Evolutionary conservation across 2,329 filamentous ascomycete species (phyloP), one percentile per base, ranked within the genome.

Genomic region (Aspergillus sp.): DNA sequence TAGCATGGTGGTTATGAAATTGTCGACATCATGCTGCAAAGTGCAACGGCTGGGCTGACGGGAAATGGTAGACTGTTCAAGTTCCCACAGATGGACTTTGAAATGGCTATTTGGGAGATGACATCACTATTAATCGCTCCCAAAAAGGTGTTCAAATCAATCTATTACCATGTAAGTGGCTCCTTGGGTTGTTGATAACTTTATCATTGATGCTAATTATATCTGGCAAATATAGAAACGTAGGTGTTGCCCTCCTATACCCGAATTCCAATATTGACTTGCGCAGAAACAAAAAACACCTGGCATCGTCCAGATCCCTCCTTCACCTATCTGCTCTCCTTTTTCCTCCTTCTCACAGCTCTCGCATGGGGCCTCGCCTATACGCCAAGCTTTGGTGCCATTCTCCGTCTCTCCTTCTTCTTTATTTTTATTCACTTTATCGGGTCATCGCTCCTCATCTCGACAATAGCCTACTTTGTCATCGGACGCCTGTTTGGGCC

Each of bases 21-120:
- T 31, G 9, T 11, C 13, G 9, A 6, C 8, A 5, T 7, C n/a
- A 7, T 7, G 11, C 6, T 6, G 11, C 10, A 11, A 11, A 2
- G 10, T n/a, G 4, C 11, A 8, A 4, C 3, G 7, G 13, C 7
- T n/a, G 5, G 8, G 1, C 27, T 12, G 27, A 7, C 12, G 12
- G 7, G 9, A 19, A 11, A 26, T n/a, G 32, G 13, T 40, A 76
- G 75, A 45, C 68, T 85, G 39, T 84, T 85, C 74, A 86, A 86
- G 63, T 85, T 85, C 58, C 81, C 82, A 8, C 82, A 84, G 55
- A 85, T 86, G 82, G 82, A 86, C 70, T 86, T 86, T 60, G 82
- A 86, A 61, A 83, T 84, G 74, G 82, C 82, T 13, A 78, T 84
- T 53, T 86, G 82, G 82, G 82, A 86, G 64, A 85, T 86, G 78